phyloP scores from a whole-genome alignment of 768 basidiomycete genomes.

The Hypsizygus marmoreus region DNA sequence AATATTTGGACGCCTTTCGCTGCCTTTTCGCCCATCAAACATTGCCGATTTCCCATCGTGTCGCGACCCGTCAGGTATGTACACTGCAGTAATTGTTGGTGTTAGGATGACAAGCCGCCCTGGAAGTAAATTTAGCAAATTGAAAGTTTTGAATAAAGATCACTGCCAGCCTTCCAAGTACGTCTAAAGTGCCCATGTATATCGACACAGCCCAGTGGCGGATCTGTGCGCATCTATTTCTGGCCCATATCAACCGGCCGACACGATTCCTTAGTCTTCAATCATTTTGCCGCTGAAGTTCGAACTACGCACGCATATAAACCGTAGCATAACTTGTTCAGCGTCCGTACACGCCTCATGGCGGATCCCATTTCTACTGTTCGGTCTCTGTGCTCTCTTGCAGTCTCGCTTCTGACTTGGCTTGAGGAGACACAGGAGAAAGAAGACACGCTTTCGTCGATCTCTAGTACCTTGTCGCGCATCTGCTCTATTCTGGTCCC shows the following conservation, averaged over 20 bases:
- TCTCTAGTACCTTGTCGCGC: conserved; percentile 12
- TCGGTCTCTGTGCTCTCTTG: conserved; percentile 16
- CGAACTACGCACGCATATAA: not conserved
- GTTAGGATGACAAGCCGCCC: no score
- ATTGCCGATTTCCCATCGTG: no score
- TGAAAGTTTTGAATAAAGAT: no score
- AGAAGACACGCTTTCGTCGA: conserved; percentile 11
- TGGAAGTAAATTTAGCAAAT: no score
- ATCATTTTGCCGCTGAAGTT: not conserved
- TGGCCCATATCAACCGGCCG: not conserved
- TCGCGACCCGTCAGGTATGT: no score
- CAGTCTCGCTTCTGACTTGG: conserved; percentile 15
- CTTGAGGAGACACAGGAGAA: conserved; percentile 19
- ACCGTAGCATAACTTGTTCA: not conserved
- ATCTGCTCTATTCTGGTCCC: conserved; percentile 14
- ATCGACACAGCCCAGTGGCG: conserved; percentile 1
- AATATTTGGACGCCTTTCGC: no score
- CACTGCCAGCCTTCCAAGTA: no score
- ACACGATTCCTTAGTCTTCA: no score
- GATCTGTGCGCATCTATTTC: conserved; percentile 3
- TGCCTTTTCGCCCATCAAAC: no score
- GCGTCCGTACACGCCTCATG: not conserved
- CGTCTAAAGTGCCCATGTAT: no score
- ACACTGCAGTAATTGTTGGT: no score
- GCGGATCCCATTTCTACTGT: conserved; percentile 18